These are phyloP conservation scores for Nemania abortiva DNA, from an alignment of 2,329 filamentous ascomycete genomes.

Conservation along the genomic window DNA sequence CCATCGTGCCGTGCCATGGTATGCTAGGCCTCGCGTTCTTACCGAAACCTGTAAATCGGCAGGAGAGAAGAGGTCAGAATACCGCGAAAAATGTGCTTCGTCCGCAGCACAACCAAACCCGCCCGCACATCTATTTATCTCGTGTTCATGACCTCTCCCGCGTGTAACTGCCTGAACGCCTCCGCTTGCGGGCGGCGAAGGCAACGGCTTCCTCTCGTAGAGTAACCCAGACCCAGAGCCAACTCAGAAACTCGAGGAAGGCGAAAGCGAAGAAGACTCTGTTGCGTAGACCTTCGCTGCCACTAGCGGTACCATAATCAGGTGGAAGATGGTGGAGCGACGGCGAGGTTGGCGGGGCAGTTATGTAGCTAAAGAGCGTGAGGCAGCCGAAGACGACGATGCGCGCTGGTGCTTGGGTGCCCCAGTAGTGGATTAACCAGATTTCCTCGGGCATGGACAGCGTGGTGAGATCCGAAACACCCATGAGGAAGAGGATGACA, in stretches of 20 bases:
- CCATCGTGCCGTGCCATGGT: background rate
- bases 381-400: slow-evolving; percentile 66
- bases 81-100: background rate
- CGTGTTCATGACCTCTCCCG: slow-evolving; percentile 20
- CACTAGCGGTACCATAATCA: slow-evolving; percentile 56
- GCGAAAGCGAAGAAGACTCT: slow-evolving; percentile 85
- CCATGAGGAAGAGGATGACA: slow-evolving; percentile 72
- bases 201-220: slow-evolving; percentile 72
- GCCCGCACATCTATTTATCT: background rate
- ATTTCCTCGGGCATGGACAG: slow-evolving; percentile 77
- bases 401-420: slow-evolving; percentile 70
- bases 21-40: background rate
- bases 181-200: slow-evolving; percentile 56
- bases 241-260: slow-evolving; percentile 84
- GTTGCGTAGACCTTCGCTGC: slow-evolving; percentile 80
- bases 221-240: slow-evolving; percentile 87
- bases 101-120: background rate
- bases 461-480: slow-evolving; percentile 73
- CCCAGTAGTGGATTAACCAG: slow-evolving; percentile 72
- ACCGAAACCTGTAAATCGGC: background rate
- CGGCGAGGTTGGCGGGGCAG: slow-evolving; percentile 47
- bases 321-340: slow-evolving; percentile 40
- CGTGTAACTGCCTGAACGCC: slow-evolving; percentile 22
- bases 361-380: slow-evolving; percentile 65
- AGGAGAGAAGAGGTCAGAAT: background rate